Evolutionary conservation across 345 rosid genomes (phyloP).

Genomic region (Firmiana major): DNA sequence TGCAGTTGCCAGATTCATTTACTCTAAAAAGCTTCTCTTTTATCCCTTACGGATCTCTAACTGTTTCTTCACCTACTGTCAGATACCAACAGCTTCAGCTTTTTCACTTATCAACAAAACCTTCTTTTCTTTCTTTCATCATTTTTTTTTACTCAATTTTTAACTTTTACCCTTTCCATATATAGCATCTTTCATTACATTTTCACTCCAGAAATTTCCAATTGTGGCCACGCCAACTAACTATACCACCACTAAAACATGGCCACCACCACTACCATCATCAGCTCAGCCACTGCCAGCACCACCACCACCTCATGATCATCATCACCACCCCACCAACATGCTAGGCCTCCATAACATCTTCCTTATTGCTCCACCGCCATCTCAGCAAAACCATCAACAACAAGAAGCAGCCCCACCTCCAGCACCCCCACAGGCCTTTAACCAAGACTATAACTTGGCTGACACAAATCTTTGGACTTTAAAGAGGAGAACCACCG

Average conservation of each 20-base stretch:
- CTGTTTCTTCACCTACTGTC: background rate
- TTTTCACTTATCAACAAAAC: background rate
- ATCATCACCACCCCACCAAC: constrained; percentile 23
- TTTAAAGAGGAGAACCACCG: constrained; percentile 16
- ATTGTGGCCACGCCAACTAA: constrained; percentile 26
- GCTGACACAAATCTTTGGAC: constrained; percentile 19
- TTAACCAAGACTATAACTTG: constrained; percentile 20
- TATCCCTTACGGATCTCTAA: background rate
- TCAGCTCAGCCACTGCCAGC: constrained; percentile 7
- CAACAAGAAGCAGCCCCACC: constrained; percentile 32
- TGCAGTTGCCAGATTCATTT: constrained; percentile 2
- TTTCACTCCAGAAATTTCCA: constrained; percentile 12
- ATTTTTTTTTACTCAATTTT: background rate
- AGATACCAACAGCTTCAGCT: background rate
- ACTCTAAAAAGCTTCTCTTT: background rate
- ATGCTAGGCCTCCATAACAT: constrained; percentile 71
- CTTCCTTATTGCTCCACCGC: constrained; percentile 47
- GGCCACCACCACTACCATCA: constrained; percentile 21
- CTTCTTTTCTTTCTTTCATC: background rate
- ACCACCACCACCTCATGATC: background rate
- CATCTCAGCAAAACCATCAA: constrained; percentile 26
- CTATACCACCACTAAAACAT: constrained; percentile 10
- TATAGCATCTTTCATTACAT: background rate
- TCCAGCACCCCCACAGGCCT: constrained; percentile 18
- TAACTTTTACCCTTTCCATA: background rate